Evolutionary conservation across 805 yeast genomes (phyloP).

Genomic region (Starmerella apis): DNA sequence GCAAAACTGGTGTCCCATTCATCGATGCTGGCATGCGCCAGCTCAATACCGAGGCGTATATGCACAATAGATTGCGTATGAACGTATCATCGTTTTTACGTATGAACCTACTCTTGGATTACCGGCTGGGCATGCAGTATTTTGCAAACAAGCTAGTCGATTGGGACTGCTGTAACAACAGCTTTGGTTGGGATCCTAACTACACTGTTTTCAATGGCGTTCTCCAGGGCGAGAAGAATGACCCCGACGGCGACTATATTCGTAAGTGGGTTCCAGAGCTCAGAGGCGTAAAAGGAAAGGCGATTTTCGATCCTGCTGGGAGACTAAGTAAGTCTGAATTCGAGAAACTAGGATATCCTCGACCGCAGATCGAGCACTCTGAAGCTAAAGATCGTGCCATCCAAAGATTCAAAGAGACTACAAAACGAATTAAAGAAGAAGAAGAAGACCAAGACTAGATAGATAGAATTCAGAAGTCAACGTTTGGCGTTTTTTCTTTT

Average conservation of each 20-base stretch:
- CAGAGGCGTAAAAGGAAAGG: constrained; percentile 28
- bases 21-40: constrained; percentile 52
- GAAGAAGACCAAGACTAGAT: neutral
- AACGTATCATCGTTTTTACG: constrained; percentile 43
- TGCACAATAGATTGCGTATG: constrained; percentile 48
- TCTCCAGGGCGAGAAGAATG: constrained; percentile 42
- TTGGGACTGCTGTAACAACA: constrained; percentile 45
- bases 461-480: neutral
- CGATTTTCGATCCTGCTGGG: constrained; percentile 33
- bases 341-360: constrained; percentile 20
- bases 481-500: too few species aligned
- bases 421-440: constrained; percentile 9
- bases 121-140: constrained; percentile 46
- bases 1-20: constrained; percentile 46
- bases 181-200: constrained; percentile 56
- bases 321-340: constrained; percentile 18
- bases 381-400: constrained; percentile 14
- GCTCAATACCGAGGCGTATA: constrained; percentile 42
- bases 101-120: constrained; percentile 43
- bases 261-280: constrained; percentile 44
- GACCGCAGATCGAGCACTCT: constrained; percentile 15
- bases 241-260: constrained; percentile 40
- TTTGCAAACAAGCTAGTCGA: constrained; percentile 42
- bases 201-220: constrained; percentile 47
- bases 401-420: constrained; percentile 16